Base-by-base conservation (phyloP, 192 early-diverging fungal species). In the Tieghemiomyces parasiticus region DNA sequence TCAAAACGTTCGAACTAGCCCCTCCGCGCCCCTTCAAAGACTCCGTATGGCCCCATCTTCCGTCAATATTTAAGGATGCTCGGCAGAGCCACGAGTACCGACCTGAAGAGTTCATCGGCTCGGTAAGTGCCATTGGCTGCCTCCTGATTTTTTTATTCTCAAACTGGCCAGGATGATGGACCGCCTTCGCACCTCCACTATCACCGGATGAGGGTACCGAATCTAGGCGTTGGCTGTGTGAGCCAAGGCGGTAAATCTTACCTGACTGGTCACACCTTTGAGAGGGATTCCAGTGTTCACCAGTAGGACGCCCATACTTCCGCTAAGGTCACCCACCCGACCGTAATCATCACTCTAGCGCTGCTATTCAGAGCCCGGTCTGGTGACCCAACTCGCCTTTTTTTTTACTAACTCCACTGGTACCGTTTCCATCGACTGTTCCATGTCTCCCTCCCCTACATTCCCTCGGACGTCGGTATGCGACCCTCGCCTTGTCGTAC, bases 31-130 rank as follows among this genome's bases (percentile, higher is more conserved):
- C 54, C 16, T 56, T 35, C 54, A 56, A 56, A 29, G 54, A 56
- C 54, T 16, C 54, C 32, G 34, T 35, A 14, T 56, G 54, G 54
- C 54, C 54, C 54, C 54, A 56, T 56, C 29, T 56, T 10, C 54
- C 54, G 16, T 35, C 54, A 1, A 20, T 56, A 4, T 56, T 56
- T 31, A 30, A 34, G 32, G 54, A 56, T 31, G 34, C 29, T 20
- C 29, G 34, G 29, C 29, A 16, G 30, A 16, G 54, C 6, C 28
- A 31, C 20, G 54, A 56, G 32, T 56, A 56, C 16, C 54, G 54
- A 16, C 54, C 54, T 2, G 29, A 35, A 9, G 19, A 31, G 19
- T 56, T 56, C 32, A 4, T 56, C 30, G 54, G 54, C 33, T 10
- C 54, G 28, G 54, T 56, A 56, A 30, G 54, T 56, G 29, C 24